phyloP scores from a whole-genome alignment of 768 basidiomycete species.

The Porphyrellus cyaneotinctus region DNA sequence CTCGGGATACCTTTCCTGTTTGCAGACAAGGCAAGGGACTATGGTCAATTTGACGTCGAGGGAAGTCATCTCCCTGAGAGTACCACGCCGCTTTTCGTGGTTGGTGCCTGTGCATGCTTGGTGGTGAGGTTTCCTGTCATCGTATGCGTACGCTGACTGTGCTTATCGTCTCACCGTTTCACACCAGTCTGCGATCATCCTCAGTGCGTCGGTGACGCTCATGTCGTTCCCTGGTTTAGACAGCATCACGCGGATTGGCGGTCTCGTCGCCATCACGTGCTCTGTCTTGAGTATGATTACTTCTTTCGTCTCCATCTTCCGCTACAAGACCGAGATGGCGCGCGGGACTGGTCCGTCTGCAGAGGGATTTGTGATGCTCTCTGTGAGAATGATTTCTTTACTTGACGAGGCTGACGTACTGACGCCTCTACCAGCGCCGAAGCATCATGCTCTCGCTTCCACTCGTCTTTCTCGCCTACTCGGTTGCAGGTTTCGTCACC shows the following conservation, averaged over 20 bases:
- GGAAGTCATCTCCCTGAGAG: slow-evolving; percentile 41
- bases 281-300: slow-evolving; percentile 67
- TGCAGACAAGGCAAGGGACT: slow-evolving; percentile 45
- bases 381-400: slow-evolving; percentile 29
- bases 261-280: slow-evolving; percentile 64
- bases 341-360: slow-evolving; percentile 40
- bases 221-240: slow-evolving; percentile 75
- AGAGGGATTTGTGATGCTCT: slow-evolving; percentile 57
- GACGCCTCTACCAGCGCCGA: slow-evolving; percentile 32
- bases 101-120: slow-evolving; percentile 63
- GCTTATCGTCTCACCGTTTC: slow-evolving; percentile 3
- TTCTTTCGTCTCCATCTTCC: slow-evolving; percentile 64
- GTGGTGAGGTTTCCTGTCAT: slow-evolving; percentile 43
- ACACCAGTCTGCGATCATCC: slow-evolving; percentile 74
- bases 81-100: slow-evolving; percentile 55
- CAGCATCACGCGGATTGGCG: slow-evolving; percentile 56
- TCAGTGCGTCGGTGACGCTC: slow-evolving; percentile 80
- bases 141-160: background rate
- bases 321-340: slow-evolving; percentile 63
- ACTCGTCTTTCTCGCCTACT: slow-evolving; percentile 68
- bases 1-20: slow-evolving; percentile 81
- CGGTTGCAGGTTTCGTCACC: slow-evolving; percentile 62
- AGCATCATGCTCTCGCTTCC: slow-evolving; percentile 69
- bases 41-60: slow-evolving; percentile 57
- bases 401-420: slow-evolving; percentile 2